phyloP scores from a whole-genome alignment of 2,329 filamentous ascomycete species.

The Metarhizium album region DNA sequence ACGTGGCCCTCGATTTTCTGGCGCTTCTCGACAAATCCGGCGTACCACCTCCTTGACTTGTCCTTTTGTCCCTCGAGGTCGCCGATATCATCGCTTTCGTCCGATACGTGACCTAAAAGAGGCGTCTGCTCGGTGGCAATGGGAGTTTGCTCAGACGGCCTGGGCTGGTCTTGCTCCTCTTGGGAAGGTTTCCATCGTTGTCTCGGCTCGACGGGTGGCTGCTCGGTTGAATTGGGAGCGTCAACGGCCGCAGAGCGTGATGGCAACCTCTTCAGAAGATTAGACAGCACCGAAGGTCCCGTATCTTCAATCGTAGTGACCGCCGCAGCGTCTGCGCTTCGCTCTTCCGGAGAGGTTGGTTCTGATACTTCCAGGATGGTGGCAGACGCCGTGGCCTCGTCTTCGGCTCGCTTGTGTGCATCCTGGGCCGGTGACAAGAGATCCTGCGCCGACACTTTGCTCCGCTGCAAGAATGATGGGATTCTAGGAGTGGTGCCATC shows the following conservation, averaged over 20 bases:
- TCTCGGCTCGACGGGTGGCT: background rate
- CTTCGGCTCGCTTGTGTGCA: slow-evolving; percentile 13
- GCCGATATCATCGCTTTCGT: slow-evolving; percentile 19
- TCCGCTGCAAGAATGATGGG: slow-evolving; percentile 34
- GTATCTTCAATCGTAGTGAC: slow-evolving; percentile 11
- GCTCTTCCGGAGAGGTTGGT: slow-evolving; percentile 17
- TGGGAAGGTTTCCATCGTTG: background rate
- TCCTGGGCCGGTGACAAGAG: slow-evolving; percentile 13
- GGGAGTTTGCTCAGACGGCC: slow-evolving; percentile 4
- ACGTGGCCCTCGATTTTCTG: slow-evolving; percentile 23
- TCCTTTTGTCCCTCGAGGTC: slow-evolving; percentile 44
- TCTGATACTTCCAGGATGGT: slow-evolving; percentile 54
- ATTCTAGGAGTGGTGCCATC: slow-evolving; percentile 39
- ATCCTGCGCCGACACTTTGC: slow-evolving; percentile 20
- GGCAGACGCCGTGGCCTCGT: slow-evolving; percentile 25
- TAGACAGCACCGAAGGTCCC: slow-evolving; percentile 34
- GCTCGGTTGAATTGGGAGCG: slow-evolving; percentile 4
- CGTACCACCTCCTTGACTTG: slow-evolving; percentile 23
- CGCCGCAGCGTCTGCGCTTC: slow-evolving; percentile 4
- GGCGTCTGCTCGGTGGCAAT: slow-evolving; percentile 35
- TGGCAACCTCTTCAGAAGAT: slow-evolving; percentile 38
- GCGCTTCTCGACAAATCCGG: slow-evolving; percentile 18
- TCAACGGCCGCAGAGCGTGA: slow-evolving; percentile 23
- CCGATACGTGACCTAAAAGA: slow-evolving; percentile 27
- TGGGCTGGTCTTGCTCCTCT: slow-evolving; percentile 7